Conservation (phyloP, 2,329 filamentous ascomycete species). For the Claviceps fusiformis region DNA sequence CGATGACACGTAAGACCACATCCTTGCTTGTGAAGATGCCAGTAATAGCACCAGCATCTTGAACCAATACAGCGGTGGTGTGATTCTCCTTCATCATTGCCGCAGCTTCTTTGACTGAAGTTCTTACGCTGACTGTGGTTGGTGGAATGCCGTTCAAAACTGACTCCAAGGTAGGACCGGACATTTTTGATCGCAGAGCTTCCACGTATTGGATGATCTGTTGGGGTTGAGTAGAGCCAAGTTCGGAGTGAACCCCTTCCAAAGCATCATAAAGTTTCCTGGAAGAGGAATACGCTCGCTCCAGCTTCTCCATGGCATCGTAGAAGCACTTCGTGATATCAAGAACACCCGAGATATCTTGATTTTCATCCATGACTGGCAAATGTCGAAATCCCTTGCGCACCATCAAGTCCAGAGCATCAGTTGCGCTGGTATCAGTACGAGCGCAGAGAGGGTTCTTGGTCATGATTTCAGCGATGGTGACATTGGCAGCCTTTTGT, state of each 20-base stretch:
- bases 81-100: conserved; percentile 97
- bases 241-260: conserved; percentile 93
- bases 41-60: conserved; percentile 93
- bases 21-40: conserved; percentile 99
- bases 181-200: conserved; percentile 91
- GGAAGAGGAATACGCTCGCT: conserved; percentile 95
- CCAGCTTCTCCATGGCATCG: conserved; percentile 98
- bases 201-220: conserved; percentile 99
- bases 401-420: conserved; percentile 95
- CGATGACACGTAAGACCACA: conserved; percentile 94
- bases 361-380: conserved; percentile 99
- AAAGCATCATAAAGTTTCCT: conserved; percentile 94
- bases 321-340: conserved; percentile 99
- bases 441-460: conserved; percentile 96
- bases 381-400: conserved; percentile 94
- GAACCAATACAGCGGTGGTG: conserved; percentile 89
- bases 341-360: conserved; percentile 94
- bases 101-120: conserved; percentile 91
- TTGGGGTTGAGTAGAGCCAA: conserved; percentile 90
- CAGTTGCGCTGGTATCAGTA: conserved; percentile 94
- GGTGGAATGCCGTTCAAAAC: conserved; percentile 86
- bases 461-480: conserved; percentile 98
- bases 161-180: conserved; percentile 86
- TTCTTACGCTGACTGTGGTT: conserved; percentile 87
- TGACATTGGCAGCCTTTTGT: conserved; percentile 76